Evolutionary conservation across 306 rosid species (phyloP).

Genomic region (Cyclanthera cordifolia): DNA sequence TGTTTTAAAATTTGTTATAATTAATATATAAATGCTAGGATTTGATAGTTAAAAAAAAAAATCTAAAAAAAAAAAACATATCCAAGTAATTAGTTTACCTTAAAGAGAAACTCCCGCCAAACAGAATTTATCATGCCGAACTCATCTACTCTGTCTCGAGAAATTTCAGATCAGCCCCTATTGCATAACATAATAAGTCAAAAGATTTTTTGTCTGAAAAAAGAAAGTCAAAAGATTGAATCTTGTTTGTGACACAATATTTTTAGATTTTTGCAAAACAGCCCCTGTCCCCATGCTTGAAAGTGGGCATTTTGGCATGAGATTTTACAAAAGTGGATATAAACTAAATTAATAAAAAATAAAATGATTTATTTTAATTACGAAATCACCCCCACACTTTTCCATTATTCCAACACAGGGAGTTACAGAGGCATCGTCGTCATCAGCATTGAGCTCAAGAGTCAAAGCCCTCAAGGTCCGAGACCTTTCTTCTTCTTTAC

Average conservation of each 20-base stretch:
- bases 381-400: slow-evolving; percentile 35
- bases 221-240: neutral
- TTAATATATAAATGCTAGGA: too few species aligned
- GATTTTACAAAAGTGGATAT: slow-evolving; percentile 4
- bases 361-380: slow-evolving; percentile 15
- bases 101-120: too few species aligned
- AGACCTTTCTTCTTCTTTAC: slow-evolving; percentile 25
- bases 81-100: too few species aligned
- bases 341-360: neutral
- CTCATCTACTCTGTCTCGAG: too few species aligned
- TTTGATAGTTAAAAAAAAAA: too few species aligned
- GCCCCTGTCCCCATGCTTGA: neutral
- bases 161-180: too few species aligned
- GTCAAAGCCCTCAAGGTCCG: slow-evolving; percentile 45
- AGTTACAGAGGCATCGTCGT: slow-evolving; percentile 43
- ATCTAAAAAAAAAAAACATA: too few species aligned
- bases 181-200: too few species aligned
- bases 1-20: too few species aligned
- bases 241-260: neutral
- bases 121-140: too few species aligned
- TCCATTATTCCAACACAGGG: slow-evolving; percentile 27
- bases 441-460: slow-evolving; percentile 33
- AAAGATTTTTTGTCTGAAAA: too few species aligned
- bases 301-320: slow-evolving; percentile 11
- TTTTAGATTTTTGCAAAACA: neutral